Conservation (phyloP, 2,329 filamentous ascomycete genomes). For the Akanthomyces muscarius region DNA sequence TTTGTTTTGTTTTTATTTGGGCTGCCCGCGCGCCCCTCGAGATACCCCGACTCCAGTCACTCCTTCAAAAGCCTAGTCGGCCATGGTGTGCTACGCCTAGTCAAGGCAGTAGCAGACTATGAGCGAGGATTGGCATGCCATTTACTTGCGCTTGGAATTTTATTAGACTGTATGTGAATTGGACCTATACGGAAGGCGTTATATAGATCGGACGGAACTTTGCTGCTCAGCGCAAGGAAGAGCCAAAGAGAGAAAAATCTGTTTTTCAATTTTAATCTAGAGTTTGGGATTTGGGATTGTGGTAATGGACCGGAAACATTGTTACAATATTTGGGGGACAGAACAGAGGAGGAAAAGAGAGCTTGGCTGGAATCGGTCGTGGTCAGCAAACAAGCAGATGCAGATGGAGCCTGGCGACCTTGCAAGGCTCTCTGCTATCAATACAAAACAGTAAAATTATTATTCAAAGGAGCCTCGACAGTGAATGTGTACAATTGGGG, state of each 20-base stretch:
- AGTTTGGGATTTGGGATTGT: not conserved
- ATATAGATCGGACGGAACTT: slow-evolving; percentile 14
- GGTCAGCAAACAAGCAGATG: slow-evolving; percentile 4
- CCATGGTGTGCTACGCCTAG: slow-evolving; percentile 11
- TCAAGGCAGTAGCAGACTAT: slow-evolving; percentile 17
- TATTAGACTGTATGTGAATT: slow-evolving; percentile 11
- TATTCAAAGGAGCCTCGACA: too few relatives aligned
- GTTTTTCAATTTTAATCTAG: not conserved
- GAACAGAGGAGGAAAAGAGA: not conserved
- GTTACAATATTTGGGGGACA: not conserved
- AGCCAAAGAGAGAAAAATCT: slow-evolving; percentile 11
- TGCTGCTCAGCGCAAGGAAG: slow-evolving; percentile 16
- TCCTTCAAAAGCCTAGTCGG: slow-evolving; percentile 20
- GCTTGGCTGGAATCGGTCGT: not conserved
- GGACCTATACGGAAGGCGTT: slow-evolving; percentile 8
- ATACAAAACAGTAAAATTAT: slow-evolving; percentile 16
- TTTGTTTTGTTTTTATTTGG: slow-evolving; percentile 16
- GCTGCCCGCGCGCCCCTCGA: slow-evolving; percentile 11
- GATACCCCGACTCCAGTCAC: slow-evolving; percentile 29
- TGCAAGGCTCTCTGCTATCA: slow-evolving; percentile 3
- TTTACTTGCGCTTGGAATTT: slow-evolving; percentile 7
- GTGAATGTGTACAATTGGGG: too few relatives aligned
- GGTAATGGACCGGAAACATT: slow-evolving; percentile 3
- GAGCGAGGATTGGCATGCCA: not conserved
- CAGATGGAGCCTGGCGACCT: not conserved